These are phyloP conservation scores for Olyra latifolia DNA, from an alignment of 176 grass and related monocot species.

Conservation along the genomic window DNA sequence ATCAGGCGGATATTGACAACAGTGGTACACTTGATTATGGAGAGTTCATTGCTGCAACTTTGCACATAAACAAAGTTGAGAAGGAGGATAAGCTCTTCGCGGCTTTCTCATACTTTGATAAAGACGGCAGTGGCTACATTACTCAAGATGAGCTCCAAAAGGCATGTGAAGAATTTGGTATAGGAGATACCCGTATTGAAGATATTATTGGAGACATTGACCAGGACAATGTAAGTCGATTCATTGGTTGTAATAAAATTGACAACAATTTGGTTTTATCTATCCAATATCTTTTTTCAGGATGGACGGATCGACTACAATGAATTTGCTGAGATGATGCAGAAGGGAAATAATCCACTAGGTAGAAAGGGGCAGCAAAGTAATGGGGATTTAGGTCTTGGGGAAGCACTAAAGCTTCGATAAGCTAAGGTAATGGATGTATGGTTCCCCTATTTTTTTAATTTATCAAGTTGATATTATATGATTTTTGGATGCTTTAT, in stretches of 20 bases:
- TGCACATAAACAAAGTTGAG: conserved; percentile 84
- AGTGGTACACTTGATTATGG: conserved; percentile 80
- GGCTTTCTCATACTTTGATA: conserved; percentile 76
- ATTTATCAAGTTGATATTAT: background rate
- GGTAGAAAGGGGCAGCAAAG: conserved; percentile 65
- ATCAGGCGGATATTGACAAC: conserved; percentile 75
- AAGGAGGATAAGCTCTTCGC: conserved; percentile 74
- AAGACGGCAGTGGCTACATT: conserved; percentile 76
- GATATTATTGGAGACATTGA: conserved; percentile 75
- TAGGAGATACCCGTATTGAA: conserved; percentile 64
- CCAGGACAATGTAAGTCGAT: conserved; percentile 65
- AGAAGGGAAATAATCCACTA: conserved; percentile 60
- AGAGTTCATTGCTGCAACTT: conserved; percentile 79
- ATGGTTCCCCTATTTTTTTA: conserved; percentile 1
- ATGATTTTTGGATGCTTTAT: conserved; percentile 1
- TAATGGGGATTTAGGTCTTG: conserved; percentile 56
- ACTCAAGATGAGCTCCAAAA: conserved; percentile 82
- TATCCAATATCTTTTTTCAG: conserved; percentile 29
- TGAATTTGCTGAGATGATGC: conserved; percentile 80
- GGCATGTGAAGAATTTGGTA: conserved; percentile 78
- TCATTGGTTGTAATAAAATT: conserved; percentile 4
- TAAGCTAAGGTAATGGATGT: conserved; percentile 41
- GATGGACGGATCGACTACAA: conserved; percentile 81
- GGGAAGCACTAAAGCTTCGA: conserved; percentile 68
- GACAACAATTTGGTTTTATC: background rate